Conservation (phyloP, 257 asterid species). For the Rauvolfia tetraphylla region DNA sequence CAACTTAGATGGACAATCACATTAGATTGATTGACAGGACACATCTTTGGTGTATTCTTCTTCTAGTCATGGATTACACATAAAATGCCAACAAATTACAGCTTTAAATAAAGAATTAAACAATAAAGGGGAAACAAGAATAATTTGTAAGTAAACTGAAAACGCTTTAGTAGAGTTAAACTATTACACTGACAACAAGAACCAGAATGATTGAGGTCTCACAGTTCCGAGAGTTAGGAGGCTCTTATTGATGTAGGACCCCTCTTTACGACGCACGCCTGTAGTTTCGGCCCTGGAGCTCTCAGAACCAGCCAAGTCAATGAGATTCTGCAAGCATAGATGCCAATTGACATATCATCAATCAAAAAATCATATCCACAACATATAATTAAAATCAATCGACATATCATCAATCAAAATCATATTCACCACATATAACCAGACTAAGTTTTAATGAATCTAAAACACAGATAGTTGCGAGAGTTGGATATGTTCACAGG, state of each 20-base stretch:
- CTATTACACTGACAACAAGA: slow-evolving; percentile 31
- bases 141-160: slow-evolving; percentile 2
- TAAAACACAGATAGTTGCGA: slow-evolving; percentile 13
- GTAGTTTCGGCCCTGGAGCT: slow-evolving; percentile 94
- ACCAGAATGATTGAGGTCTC: slow-evolving; percentile 49
- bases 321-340: slow-evolving; percentile 77
- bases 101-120: not conserved
- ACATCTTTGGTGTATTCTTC: slow-evolving; percentile 7
- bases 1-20: not conserved
- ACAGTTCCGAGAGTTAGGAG: slow-evolving; percentile 98
- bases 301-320: slow-evolving; percentile 99
- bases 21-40: not conserved
- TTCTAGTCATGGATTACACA: not conserved
- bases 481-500: slow-evolving; percentile 1
- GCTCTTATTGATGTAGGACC: slow-evolving; percentile 95
- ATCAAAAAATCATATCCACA: slow-evolving; percentile 27
- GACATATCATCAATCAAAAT: slow-evolving; percentile 11
- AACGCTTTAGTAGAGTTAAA: slow-evolving; percentile 13
- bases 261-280: slow-evolving; percentile 94
- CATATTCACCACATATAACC: not conserved
- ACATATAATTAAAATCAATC: not conserved
- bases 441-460: not conserved
- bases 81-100: not conserved
- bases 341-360: slow-evolving; percentile 14
- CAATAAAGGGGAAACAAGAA: not conserved